Evolutionary conservation across 2,329 filamentous ascomycete genomes (phyloP).

Genomic region (Venturia pyrina): DNA sequence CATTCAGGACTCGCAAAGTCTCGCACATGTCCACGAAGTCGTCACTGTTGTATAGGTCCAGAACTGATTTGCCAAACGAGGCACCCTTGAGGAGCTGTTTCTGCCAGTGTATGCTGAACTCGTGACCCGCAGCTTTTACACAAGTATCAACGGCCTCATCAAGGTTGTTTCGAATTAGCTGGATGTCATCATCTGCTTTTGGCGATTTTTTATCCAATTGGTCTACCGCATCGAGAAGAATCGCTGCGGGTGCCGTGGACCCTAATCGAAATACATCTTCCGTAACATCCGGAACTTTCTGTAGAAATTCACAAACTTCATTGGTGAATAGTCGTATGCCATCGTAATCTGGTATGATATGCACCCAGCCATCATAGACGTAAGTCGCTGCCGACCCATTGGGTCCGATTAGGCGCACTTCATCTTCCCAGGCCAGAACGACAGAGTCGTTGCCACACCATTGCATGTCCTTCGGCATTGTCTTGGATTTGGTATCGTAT

Average conservation of each 20-base stretch:
- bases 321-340: slow-evolving; percentile 87
- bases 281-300: slow-evolving; percentile 78
- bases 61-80: slow-evolving; percentile 92
- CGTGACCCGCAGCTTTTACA: slow-evolving; percentile 84
- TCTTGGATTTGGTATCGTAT: slow-evolving; percentile 79
- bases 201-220: slow-evolving; percentile 89
- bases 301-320: slow-evolving; percentile 93
- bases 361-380: slow-evolving; percentile 85
- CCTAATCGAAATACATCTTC: slow-evolving; percentile 84
- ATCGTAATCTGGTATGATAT: slow-evolving; percentile 78
- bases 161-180: slow-evolving; percentile 77
- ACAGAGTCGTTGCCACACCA: slow-evolving; percentile 97
- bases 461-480: slow-evolving; percentile 74
- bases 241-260: slow-evolving; percentile 78
- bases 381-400: slow-evolving; percentile 66
- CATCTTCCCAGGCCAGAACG: slow-evolving; percentile 93
- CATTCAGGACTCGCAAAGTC: slow-evolving; percentile 82
- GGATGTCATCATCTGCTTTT: slow-evolving; percentile 95
- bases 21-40: slow-evolving; percentile 99
- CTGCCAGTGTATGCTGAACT: slow-evolving; percentile 86
- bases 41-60: slow-evolving; percentile 95
- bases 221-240: slow-evolving; percentile 86
- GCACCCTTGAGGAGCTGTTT: slow-evolving; percentile 93
- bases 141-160: slow-evolving; percentile 91
- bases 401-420: slow-evolving; percentile 86